phyloP scores from a whole-genome alignment of 306 rosid species.

The Medicago ruthenica region DNA sequence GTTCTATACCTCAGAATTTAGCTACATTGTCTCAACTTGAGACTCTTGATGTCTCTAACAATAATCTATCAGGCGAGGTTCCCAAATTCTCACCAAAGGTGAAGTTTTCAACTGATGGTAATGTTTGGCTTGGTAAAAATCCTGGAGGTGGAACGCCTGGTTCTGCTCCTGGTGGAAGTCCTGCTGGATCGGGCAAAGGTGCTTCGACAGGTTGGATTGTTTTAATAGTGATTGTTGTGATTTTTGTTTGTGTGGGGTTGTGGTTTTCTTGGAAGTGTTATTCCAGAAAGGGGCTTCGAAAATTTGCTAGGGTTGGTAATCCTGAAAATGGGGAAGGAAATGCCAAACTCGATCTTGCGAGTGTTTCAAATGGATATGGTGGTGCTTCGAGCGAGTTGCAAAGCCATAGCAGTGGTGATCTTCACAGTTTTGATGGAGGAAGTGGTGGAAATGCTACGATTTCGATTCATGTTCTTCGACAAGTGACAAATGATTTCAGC shows the following conservation, averaged over 20 bases:
- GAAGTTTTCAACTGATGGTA: conserved; percentile 60
- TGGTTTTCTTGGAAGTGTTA: conserved; percentile 71
- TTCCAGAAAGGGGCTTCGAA: conserved; percentile 52
- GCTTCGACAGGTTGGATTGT: conserved; percentile 62
- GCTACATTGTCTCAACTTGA: conserved; percentile 61
- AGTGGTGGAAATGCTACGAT: conserved; percentile 60
- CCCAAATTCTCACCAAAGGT: conserved; percentile 62
- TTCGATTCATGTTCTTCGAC: conserved; percentile 74
- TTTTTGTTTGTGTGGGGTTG: conserved; percentile 61
- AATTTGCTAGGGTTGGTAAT: conserved; percentile 66
- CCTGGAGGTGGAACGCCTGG: conserved; percentile 48
- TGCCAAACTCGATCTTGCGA: conserved; percentile 53
- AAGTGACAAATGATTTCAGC: conserved; percentile 75
- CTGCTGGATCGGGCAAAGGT: conserved; percentile 24
- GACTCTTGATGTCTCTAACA: conserved; percentile 71
- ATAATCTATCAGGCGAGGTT: conserved; percentile 64
- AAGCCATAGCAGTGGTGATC: conserved; percentile 78
- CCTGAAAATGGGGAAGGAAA: conserved; percentile 61
- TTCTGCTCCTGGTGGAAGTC: conserved; percentile 45
- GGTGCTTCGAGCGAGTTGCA: conserved; percentile 71
- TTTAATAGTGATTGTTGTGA: conserved; percentile 62
- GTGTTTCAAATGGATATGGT: conserved; percentile 66
- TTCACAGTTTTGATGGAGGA: conserved; percentile 65
- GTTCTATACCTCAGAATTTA: conserved; percentile 66
- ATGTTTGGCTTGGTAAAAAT: conserved; percentile 63